Evolutionary conservation across 1,284 basidiomycete genomes (phyloP), one percentile per base, ranked within the genome.

Genomic region (Cutaneotrichosporon dermatis): DNA sequence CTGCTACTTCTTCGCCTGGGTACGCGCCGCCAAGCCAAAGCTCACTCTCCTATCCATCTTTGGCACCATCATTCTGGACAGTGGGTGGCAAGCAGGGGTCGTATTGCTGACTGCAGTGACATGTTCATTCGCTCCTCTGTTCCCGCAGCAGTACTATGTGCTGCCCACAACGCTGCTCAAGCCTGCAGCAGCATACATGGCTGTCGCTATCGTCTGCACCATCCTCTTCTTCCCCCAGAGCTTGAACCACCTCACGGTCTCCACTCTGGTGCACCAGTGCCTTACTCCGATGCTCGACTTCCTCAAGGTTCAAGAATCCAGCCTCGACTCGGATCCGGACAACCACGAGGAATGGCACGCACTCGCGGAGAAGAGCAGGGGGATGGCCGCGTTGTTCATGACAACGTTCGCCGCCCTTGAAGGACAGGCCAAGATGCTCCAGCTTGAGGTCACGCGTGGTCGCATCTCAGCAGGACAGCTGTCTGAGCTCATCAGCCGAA

Each of bases 191-290:
- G 83, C 80, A 61, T 89, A 85, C 72, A 71, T 85, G 51, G 88
- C 83, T 2, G 83, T 87, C 46, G 86, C 83, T 0, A 57, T 87
- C 33, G 79, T 80, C 4, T 76, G 81, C 16, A 81, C 85, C 34
- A 63, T 86, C 13, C 69, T 90, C 40, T 79, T 90, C 60, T 91
- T 90, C 70, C 89, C 89, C 1, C 83, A 88, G 73, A 85, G 85
- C 7, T 76, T 89, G 59, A 86, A 85, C 59, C 85, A 86, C 63
- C 75, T 74, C 43, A 58, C 75, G 55, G 66, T 74, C 12, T 66
- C 63, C 44, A 61, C 59, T 3, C 61, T 76, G 1, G 65, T 72
- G 58, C 64, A 73, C 40, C 64, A 64, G 13, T 65, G 73, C 34
- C 66, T 80, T 35, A 57, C 51, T 2, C 74, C 76, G 1, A 66